Conservation (phyloP, 2,329 filamentous ascomycete species). For the Cladophialophora exuberans region DNA sequence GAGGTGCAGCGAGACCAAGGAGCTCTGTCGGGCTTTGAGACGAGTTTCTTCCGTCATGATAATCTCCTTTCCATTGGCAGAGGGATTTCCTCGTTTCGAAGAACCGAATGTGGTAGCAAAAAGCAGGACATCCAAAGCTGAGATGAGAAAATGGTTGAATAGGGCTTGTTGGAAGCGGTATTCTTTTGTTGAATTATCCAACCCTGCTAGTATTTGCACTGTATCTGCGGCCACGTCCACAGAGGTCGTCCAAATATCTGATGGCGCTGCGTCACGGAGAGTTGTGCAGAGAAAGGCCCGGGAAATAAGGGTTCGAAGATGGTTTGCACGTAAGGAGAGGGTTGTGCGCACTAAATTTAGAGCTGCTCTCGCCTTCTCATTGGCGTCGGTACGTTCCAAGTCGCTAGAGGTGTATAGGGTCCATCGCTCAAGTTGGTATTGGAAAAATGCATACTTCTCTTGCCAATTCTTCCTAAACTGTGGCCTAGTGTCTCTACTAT, state of each 20-base stretch:
- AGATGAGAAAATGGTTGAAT: constrained; percentile 6
- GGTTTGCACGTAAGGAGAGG: constrained; percentile 8
- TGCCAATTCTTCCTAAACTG: constrained; percentile 1
- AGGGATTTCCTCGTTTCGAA: constrained; percentile 5
- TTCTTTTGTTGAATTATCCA: constrained; percentile 3
- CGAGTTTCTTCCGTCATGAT: constrained; percentile 3
- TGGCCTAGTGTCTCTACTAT: constrained; percentile 1
- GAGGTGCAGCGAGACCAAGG: constrained; percentile 3
- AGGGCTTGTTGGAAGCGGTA: constrained; percentile 4
- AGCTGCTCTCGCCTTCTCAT: not conserved
- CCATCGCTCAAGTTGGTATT: constrained; percentile 8
- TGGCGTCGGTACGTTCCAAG: constrained; percentile 2
- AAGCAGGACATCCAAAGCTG: constrained; percentile 9
- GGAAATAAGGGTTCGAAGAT: constrained; percentile 7
- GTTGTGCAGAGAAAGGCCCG: constrained; percentile 7
- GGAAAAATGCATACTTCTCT: constrained; percentile 8
- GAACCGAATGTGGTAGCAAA: constrained; percentile 4
- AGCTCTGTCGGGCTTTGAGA: constrained; percentile 3
- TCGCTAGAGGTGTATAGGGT: constrained; percentile 5
- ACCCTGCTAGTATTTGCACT: not conserved
- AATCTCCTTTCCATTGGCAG: constrained; percentile 6
- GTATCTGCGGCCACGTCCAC: constrained; percentile 7
- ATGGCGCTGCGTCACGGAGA: constrained; percentile 1
- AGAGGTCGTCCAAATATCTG: constrained; percentile 6
- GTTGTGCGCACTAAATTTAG: constrained; percentile 6